A percentile compares a stretch with the other conserved stretches of the same genome.
Conservation (phyloP, 306 rosid genomes). For the Cucumis cinereus region DNA sequence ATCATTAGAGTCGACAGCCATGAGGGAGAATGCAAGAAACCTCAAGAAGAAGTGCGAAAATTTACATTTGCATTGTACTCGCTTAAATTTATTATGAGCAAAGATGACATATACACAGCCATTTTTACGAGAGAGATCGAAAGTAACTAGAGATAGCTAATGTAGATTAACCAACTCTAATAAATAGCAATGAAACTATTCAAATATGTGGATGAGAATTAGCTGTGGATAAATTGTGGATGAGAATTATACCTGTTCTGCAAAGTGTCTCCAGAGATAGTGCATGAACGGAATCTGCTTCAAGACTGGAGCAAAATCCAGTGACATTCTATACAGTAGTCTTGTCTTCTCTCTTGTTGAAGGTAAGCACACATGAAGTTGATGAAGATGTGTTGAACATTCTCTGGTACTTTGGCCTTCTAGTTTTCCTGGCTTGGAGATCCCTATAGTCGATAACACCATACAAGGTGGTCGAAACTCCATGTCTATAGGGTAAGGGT, state of each 20-base stretch:
- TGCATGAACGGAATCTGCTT: slow-evolving; percentile 75
- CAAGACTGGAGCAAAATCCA: slow-evolving; percentile 77
- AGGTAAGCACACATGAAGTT: slow-evolving; percentile 88
- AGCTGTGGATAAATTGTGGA: neutral
- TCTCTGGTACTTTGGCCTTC: slow-evolving; percentile 65
- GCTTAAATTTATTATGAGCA: too few species aligned
- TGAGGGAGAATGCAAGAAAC: too few species aligned
- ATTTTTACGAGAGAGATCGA: too few species aligned
- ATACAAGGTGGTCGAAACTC: slow-evolving; percentile 94
- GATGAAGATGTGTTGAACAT: slow-evolving; percentile 79
- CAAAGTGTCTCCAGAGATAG: slow-evolving; percentile 73
- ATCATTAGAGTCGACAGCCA: too few species aligned
- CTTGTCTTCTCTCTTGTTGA: slow-evolving; percentile 73
- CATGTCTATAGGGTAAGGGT: slow-evolving; percentile 94
- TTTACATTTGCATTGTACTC: too few species aligned
- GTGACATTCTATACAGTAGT: slow-evolving; percentile 79
- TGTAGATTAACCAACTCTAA: too few species aligned
- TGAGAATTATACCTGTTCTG: slow-evolving; percentile 55
- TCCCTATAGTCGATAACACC: slow-evolving; percentile 90
- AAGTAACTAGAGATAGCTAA: too few species aligned
- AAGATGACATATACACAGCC: too few species aligned
- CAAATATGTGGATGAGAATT: neutral
- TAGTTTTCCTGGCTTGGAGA: slow-evolving; percentile 85
- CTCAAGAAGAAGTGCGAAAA: too few species aligned
- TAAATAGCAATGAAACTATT: neutral